Percentiles rank a stretch among this genome's conserved stretches.
phyloP scores from a whole-genome alignment of 2,329 filamentous ascomycete genomes.

The Aspergillus melleus region DNA sequence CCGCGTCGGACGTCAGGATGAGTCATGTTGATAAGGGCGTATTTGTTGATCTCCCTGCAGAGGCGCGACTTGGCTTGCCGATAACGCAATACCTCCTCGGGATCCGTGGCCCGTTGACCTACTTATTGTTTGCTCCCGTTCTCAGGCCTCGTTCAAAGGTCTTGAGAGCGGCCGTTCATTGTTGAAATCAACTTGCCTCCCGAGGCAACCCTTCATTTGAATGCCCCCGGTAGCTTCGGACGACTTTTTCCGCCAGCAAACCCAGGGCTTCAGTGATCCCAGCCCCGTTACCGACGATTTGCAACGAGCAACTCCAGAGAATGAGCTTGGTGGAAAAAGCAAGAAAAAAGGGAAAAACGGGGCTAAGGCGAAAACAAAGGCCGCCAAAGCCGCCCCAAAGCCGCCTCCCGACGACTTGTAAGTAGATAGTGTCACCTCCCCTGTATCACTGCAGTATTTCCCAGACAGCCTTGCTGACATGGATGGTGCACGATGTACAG shows the following conservation, averaged over 20 bases:
- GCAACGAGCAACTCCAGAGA: constrained; percentile 28
- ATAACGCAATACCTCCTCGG: constrained; percentile 2
- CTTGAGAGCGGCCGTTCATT: constrained; percentile 31
- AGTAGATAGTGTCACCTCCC: constrained; percentile 16
- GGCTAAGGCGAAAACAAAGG: constrained; percentile 37
- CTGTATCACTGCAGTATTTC: background rate
- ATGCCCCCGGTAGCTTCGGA: constrained; percentile 45
- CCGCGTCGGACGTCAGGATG: background rate
- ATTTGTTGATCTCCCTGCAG: background rate
- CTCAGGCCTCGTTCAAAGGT: constrained; percentile 32
- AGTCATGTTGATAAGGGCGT: constrained; percentile 19
- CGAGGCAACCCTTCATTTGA: constrained; percentile 37
- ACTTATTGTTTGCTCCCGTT: constrained; percentile 25
- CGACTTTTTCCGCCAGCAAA: constrained; percentile 38
- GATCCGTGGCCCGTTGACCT: constrained; percentile 6
- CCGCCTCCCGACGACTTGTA: constrained; percentile 39
- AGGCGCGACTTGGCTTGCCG: background rate
- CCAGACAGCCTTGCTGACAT: background rate
- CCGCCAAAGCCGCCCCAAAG: constrained; percentile 32
- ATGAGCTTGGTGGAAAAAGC: constrained; percentile 34
- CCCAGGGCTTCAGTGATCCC: constrained; percentile 36
- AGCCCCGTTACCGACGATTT: constrained; percentile 28
- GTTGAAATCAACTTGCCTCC: constrained; percentile 22
- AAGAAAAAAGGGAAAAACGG: constrained; percentile 45
- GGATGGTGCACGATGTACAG: constrained; percentile 19